Percentiles rank a stretch among this genome's conserved stretches.
These are phyloP conservation scores for Clavariopsis aquatica DNA, from an alignment of 495 filamentous ascomycete species.

Conservation along the genomic window DNA sequence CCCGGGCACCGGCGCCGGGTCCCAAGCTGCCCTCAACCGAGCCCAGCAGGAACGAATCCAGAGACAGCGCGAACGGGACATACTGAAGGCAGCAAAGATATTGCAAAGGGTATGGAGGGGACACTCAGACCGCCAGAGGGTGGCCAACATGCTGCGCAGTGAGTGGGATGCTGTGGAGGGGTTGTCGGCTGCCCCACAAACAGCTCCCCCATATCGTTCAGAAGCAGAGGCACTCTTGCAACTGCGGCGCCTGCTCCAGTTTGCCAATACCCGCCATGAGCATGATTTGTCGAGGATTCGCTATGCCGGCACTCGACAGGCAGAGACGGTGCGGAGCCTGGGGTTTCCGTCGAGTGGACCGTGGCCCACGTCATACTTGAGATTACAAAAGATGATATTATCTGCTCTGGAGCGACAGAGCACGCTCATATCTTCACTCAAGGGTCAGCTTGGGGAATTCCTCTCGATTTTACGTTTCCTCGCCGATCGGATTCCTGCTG, in stretches of 20 bases:
- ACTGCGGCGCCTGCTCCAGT: conserved; percentile 44
- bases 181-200: neutral
- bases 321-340: conserved; percentile 35
- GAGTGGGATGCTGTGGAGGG: conserved; percentile 62
- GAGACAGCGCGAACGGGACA: conserved; percentile 79
- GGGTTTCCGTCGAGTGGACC: conserved; percentile 27
- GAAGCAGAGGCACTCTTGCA: conserved; percentile 50
- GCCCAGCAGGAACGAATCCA: conserved; percentile 81
- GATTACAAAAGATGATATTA: conserved; percentile 40
- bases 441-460: conserved; percentile 13
- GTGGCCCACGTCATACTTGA: conserved; percentile 44
- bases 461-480: conserved; percentile 29
- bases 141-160: conserved; percentile 60
- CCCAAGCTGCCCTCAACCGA: conserved; percentile 74
- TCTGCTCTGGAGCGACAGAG: conserved; percentile 33
- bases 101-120: conserved; percentile 88
- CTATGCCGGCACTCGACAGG: conserved; percentile 43
- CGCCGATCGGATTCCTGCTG: conserved; percentile 31
- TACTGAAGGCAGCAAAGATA: conserved; percentile 68
- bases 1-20: conserved; percentile 52
- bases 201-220: conserved; percentile 48
- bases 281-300: conserved; percentile 43
- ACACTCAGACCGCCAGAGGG: conserved; percentile 60
- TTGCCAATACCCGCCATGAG: conserved; percentile 36
- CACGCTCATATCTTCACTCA: neutral